phyloP scores from a whole-genome alignment of 2,329 filamentous ascomycete species.

The Amylocarpus encephaloides region DNA sequence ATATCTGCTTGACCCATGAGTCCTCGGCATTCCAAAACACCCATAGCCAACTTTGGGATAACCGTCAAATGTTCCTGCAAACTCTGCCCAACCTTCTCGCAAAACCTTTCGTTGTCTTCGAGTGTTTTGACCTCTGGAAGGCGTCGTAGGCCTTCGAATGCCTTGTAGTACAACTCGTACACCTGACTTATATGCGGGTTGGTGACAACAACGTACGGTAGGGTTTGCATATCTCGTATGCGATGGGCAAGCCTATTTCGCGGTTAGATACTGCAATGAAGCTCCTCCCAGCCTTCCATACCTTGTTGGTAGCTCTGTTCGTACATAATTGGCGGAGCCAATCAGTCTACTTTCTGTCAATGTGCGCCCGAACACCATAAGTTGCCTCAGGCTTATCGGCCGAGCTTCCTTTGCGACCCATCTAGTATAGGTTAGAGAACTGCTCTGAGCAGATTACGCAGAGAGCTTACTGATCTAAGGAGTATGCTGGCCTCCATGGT shows the following conservation, averaged over 20 bases:
- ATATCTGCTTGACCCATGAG: constrained; percentile 75
- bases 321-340: constrained; percentile 95
- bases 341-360: constrained; percentile 84
- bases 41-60: constrained; percentile 91
- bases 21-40: constrained; percentile 82
- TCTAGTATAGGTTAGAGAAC: constrained; percentile 40
- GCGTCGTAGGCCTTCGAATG: constrained; percentile 87
- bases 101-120: constrained; percentile 85
- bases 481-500: constrained; percentile 57
- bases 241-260: constrained; percentile 73
- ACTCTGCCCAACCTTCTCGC: constrained; percentile 70
- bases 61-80: constrained; percentile 85
- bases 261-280: constrained; percentile 1
- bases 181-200: constrained; percentile 91
- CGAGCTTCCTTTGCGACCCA: constrained; percentile 90
- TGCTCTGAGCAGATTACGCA: background rate
- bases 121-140: constrained; percentile 76
- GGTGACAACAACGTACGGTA: constrained; percentile 94
- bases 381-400: constrained; percentile 91
- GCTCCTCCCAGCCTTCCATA: constrained; percentile 32
- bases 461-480: constrained; percentile 55
- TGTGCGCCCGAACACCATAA: constrained; percentile 95
- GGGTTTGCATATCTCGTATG: constrained; percentile 91
- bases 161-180: constrained; percentile 92
- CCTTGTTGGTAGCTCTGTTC: constrained; percentile 86